Evolutionary conservation across 1,284 basidiomycete genomes (phyloP), one percentile per base, ranked within the genome.

Genomic region (Omphalotus olearius): DNA sequence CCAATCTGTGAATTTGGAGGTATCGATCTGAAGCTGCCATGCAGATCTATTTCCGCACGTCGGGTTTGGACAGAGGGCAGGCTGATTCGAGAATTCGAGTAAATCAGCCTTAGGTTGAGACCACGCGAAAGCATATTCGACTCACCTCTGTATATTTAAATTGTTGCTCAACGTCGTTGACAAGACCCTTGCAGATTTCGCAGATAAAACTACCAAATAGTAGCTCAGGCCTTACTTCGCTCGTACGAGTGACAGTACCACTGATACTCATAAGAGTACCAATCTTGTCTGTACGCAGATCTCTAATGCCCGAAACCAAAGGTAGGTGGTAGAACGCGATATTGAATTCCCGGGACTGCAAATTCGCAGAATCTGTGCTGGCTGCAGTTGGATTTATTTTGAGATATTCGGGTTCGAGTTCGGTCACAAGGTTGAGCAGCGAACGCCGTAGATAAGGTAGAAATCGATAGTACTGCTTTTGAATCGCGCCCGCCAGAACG

Each of bases 91-190:
- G 20, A 58, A 2, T 52, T 33, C 25, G 28, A 30, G 20, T 10
- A 39, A 5, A 4, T 50, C 13, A 37, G 30, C 4, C 30, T 33
- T 16, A 43, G 33, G 17, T n/a, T 30, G n/a, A 43, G 42, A 23
- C 23, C 23, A 23, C 23, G 23, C 23, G 23, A 23, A 23, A 23
- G 5, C 23, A 23, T 23, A 23, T 23, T 23, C 23, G 23, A 77
- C 76, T 80, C 80, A 92, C 92, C 75, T 99, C 97, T 18, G 97
- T 99, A 68, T 98, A 99, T 68, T 98, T 98, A 81, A 99, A 99
- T 66, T 99, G 97, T 66, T 99, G 97, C 66, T 99, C 97, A 48
- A 99, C 88, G 61, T 98, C 95, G 54, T 89, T 83, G n/a, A 98
- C 87, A 6, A 88, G 74, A 36, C 88, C 90, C 48, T 83, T 80